Evolutionary conservation across 768 basidiomycete species (phyloP), one percentile per base, ranked within the genome.

Genomic region (Porpolomopsis calyptriformis): DNA sequence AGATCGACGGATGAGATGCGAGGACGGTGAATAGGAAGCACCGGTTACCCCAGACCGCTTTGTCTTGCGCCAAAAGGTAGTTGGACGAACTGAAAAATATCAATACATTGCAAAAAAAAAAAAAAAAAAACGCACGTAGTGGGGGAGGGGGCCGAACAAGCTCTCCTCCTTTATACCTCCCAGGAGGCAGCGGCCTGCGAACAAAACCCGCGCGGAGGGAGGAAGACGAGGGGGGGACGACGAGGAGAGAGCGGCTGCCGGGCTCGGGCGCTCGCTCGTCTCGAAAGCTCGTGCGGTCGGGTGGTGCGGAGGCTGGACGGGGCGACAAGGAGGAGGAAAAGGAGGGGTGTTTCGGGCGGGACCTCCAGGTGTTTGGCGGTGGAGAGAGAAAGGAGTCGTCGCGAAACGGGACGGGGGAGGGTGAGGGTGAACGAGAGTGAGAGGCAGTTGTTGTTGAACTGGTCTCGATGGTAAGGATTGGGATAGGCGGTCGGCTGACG

Each of bases 11-110:
- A 87, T 72, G 47, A 84, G 75, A 57, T 84, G 78, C 0, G 76
- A 76, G 0, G 82, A 73, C 0, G 85, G 85, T 4, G 85, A 83
- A 57, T 84, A 86, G 0, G 76, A 79, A 4, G 82, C 74, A 3
- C 70, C 73, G 38, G 81, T 71, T 1, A 87, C 82, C 12, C 83
- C 85, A 16, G 82, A 84, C 11, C 79, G 76, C 24, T 65, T 72
- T 1, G 81, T 85, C 52, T 77, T 79, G 25, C 82, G 72, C 85
- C 85, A 88, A 59, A 88, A 86, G 0, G 85, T 82, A 5, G 77
- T 83, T 0, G 85, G 85, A n/a, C 85, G 81, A 27, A 85, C 85
- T 87, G 50, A 11, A 38, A 29, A 33, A 45, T 36, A n/a, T 18
- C 23, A 11, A 38, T 31, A 10, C 12, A n/a, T 4, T 8, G 16